Conservation (phyloP, 1,284 basidiomycete species). For the Xerocomus nothofagi region DNA sequence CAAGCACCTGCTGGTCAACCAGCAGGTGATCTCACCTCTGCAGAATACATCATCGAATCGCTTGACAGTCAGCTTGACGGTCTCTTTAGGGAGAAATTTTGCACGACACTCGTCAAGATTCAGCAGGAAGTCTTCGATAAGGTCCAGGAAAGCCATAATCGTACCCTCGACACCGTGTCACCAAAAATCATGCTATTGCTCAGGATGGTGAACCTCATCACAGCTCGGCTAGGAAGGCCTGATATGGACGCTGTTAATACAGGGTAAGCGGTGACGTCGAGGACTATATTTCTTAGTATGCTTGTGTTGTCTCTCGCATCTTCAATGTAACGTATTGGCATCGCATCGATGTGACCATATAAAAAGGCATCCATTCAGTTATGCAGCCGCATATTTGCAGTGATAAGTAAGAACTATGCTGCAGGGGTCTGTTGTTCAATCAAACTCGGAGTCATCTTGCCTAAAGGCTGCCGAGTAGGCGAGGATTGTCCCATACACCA, state of each 20-base stretch:
- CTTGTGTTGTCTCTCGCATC: not conserved
- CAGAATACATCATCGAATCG: conserved; percentile 43
- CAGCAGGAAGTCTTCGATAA: conserved; percentile 40
- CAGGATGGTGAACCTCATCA: conserved; percentile 32
- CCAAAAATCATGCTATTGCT: conserved; percentile 36
- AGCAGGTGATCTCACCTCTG: conserved; percentile 33
- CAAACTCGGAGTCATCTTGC: conserved; percentile 74
- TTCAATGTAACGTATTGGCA: not conserved
- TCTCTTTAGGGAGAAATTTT: conserved; percentile 40
- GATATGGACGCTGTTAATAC: conserved; percentile 17
- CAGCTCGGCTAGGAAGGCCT: conserved; percentile 30
- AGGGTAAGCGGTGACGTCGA: conserved; percentile 6
- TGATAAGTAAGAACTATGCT: not conserved
- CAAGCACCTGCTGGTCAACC: conserved; percentile 32
- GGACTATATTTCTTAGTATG: not conserved
- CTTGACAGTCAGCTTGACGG: conserved; percentile 42
- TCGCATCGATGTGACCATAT: not conserved
- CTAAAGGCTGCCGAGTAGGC: conserved; percentile 85
- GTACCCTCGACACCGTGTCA: conserved; percentile 42
- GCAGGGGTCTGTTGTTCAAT: conserved; percentile 36
- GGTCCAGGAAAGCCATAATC: conserved; percentile 38
- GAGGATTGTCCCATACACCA: conserved; percentile 94
- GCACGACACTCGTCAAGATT: conserved; percentile 38
- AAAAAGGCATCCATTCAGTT: conserved; percentile 12
- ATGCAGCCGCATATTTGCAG: conserved; percentile 19